Percentiles rank a stretch among this genome's conserved stretches.
phyloP scores from a whole-genome alignment of 1,284 basidiomycete genomes.

The Puccinia coronata region DNA sequence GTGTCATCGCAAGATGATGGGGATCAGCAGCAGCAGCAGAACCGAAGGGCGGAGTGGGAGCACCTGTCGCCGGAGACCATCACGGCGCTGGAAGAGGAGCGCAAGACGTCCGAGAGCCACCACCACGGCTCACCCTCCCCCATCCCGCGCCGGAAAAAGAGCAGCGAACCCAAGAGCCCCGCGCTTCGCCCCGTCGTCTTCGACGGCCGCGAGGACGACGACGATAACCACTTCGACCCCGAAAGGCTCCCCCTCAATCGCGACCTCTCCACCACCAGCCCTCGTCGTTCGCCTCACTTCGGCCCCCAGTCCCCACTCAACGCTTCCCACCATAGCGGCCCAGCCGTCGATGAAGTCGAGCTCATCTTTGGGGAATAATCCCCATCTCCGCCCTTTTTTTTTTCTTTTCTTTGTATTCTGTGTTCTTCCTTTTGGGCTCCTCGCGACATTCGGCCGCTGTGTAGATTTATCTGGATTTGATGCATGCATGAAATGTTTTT shows the following conservation, averaged over 20 bases:
- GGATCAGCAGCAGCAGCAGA: conserved; percentile 23
- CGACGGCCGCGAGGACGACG: conserved; percentile 40
- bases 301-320: conserved; percentile 43
- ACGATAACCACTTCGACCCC: neutral
- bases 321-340: conserved; percentile 37
- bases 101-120: conserved; percentile 36
- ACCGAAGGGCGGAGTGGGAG: conserved; percentile 46
- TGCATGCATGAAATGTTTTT: too few species aligned
- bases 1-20: conserved; percentile 28
- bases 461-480: too few species aligned
- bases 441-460: too few species aligned
- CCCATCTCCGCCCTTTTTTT: neutral
- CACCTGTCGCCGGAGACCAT: conserved; percentile 49
- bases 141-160: conserved; percentile 33
- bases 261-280: neutral
- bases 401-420: too few species aligned
- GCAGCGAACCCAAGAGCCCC: conserved; percentile 47
- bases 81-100: conserved; percentile 43
- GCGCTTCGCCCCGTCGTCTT: conserved; percentile 42
- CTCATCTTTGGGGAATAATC: conserved; percentile 46
- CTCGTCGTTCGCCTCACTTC: conserved; percentile 36
- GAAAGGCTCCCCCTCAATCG: neutral
- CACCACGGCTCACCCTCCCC: conserved; percentile 27
- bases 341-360: conserved; percentile 48
- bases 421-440: too few species aligned